These are phyloP conservation scores for Yamadazyma paraphyllophila DNA, from an alignment of 805 yeast species.

Conservation along the genomic window DNA sequence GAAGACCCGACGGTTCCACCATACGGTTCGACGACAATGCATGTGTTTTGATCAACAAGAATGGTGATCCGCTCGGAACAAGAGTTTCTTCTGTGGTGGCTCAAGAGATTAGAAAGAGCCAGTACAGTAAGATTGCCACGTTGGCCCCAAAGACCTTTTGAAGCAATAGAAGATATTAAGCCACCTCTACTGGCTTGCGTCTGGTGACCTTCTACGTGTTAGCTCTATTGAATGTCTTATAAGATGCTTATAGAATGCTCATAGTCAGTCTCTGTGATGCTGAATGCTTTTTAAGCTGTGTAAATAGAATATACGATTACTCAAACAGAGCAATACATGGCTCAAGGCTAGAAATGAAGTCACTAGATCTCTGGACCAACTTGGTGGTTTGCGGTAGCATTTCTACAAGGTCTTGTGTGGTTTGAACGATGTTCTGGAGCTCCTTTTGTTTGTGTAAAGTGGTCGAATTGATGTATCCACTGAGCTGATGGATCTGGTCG, in stretches of 20 bases:
- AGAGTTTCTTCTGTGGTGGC: conserved; percentile 91
- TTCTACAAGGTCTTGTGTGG: conserved; percentile 14
- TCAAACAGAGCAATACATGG: conserved; percentile 11
- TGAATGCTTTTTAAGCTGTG: neutral
- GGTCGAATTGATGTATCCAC: conserved; percentile 17
- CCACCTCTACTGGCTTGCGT: no score
- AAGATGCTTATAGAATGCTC: no score
- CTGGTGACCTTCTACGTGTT: no score
- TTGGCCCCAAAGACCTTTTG: conserved; percentile 72
- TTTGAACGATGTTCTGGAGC: conserved; percentile 16
- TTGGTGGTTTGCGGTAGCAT: conserved; percentile 14
- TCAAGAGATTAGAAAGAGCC: conserved; percentile 79
- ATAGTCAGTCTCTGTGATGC: no score
- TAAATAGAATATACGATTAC: neutral
- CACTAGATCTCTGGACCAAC: conserved; percentile 16
- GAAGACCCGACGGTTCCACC: conserved; percentile 83
- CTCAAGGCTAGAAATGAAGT: conserved; percentile 20
- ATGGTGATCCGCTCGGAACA: conserved; percentile 91
- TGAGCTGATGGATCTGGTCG: conserved; percentile 15
- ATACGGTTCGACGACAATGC: conserved; percentile 94
- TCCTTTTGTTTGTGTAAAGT: neutral
- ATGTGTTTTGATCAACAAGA: conserved; percentile 89
- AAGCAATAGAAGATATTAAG: neutral
- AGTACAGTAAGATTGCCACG: conserved; percentile 81
- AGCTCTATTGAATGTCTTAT: no score